A percentile compares a stretch with the other conserved stretches of the same genome.
Conservation (phyloP, 2,329 filamentous ascomycete species). For the Pseudogymnoascus sp. region DNA sequence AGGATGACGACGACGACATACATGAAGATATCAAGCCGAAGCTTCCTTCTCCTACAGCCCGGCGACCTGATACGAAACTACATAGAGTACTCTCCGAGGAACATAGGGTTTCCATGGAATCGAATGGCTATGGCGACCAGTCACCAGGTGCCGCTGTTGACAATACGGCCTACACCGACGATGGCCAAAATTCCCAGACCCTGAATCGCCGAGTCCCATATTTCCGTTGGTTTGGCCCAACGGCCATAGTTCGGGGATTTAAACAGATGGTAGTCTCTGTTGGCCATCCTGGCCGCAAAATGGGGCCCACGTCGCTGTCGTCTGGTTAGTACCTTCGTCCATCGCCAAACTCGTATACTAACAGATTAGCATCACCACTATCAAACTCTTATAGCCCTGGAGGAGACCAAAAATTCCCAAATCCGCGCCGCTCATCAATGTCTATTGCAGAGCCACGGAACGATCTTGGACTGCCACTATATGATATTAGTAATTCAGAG, state of each 20-base stretch:
- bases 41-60: not conserved
- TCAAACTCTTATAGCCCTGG: slow-evolving; percentile 17
- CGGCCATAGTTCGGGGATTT: slow-evolving; percentile 83
- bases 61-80: not conserved
- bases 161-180: not conserved
- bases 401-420: slow-evolving; percentile 15
- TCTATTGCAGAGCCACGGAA: slow-evolving; percentile 18
- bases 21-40: slow-evolving; percentile 20
- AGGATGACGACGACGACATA: slow-evolving; percentile 25
- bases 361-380: slow-evolving; percentile 22
- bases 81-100: not conserved
- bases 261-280: slow-evolving; percentile 86
- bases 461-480: slow-evolving; percentile 52
- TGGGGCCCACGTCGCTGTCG: slow-evolving; percentile 20
- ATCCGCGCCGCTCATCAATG: slow-evolving; percentile 16
- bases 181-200: not conserved
- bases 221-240: slow-evolving; percentile 84
- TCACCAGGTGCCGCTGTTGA: not conserved
- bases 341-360: slow-evolving; percentile 15
- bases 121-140: not conserved
- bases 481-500: slow-evolving; percentile 62
- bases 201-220: slow-evolving; percentile 65
- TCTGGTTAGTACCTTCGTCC: not conserved
- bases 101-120: not conserved
- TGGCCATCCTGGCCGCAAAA: slow-evolving; percentile 54